Conservation (phyloP, 345 rosid species). For the Boechera stricta region DNA sequence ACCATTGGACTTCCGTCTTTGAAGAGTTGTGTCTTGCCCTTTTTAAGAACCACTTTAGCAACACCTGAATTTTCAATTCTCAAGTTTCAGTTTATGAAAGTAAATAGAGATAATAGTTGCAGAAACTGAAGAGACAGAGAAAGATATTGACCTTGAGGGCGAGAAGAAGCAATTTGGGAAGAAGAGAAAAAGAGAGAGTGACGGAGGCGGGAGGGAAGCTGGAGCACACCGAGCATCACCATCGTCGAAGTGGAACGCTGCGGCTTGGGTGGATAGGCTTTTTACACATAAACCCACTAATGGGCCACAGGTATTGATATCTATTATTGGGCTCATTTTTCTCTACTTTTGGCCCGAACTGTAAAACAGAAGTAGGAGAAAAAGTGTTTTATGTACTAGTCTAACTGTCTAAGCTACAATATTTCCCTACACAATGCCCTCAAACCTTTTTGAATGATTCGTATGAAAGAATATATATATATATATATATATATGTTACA, state of each 20-base stretch:
- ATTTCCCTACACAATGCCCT: too few species aligned
- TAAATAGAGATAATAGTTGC: background rate
- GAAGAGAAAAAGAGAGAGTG: slow-evolving; percentile 46
- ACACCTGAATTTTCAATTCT: slow-evolving; percentile 48
- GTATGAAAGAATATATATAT: too few species aligned
- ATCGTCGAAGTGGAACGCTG: slow-evolving; percentile 2
- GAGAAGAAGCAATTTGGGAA: slow-evolving; percentile 55
- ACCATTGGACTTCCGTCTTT: slow-evolving; percentile 94
- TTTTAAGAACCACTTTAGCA: slow-evolving; percentile 88
- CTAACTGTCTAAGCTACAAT: too few species aligned
- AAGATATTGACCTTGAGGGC: slow-evolving; percentile 60
- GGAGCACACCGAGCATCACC: slow-evolving; percentile 47
- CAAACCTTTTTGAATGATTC: too few species aligned
- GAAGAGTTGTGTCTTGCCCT: slow-evolving; percentile 88
- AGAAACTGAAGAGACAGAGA: slow-evolving; percentile 3
- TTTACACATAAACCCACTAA: background rate
- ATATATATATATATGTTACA: too few species aligned
- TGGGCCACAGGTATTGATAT: slow-evolving; percentile 24
- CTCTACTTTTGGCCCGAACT: background rate
- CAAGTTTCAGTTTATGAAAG: background rate
- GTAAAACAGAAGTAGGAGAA: too few species aligned
- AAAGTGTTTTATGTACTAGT: too few species aligned
- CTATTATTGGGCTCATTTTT: background rate
- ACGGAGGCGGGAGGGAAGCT: slow-evolving; percentile 51
- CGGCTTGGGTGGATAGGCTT: slow-evolving; percentile 28